A percentile compares a stretch with the other conserved stretches of the same genome.
phyloP scores from a whole-genome alignment of 306 rosid species.

The Citrullus mucosospermus region DNA sequence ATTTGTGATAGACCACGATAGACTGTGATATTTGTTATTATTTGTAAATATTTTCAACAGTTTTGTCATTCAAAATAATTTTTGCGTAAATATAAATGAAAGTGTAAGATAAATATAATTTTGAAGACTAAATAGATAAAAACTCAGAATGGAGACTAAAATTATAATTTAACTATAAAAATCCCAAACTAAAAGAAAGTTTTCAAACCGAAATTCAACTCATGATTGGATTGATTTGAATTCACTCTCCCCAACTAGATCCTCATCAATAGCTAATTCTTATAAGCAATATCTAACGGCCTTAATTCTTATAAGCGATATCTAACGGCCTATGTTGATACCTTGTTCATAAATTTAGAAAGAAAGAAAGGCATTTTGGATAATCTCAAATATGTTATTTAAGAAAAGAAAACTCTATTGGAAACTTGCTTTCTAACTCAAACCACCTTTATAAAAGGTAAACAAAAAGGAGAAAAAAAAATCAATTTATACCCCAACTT shows the following conservation, averaged over 20 bases:
- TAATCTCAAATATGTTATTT: not conserved
- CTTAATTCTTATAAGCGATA: not conserved
- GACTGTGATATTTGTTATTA: too few relatives aligned
- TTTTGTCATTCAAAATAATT: too few relatives aligned
- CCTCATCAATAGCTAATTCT: not conserved
- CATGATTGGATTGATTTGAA: not conserved
- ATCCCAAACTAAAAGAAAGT: not conserved
- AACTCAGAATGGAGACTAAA: too few relatives aligned
- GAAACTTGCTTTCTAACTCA: not conserved
- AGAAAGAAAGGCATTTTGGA: not conserved
- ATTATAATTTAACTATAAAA: not conserved
- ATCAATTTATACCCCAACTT: too few relatives aligned
- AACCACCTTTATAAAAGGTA: not conserved
- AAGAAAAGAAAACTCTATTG: not conserved
- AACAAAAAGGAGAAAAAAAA: too few relatives aligned
- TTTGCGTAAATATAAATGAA: too few relatives aligned
- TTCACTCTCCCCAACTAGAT: not conserved
- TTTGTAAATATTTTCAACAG: too few relatives aligned
- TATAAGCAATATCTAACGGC: not conserved
- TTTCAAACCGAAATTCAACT: not conserved
- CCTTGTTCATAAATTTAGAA: not conserved
- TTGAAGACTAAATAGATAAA: too few relatives aligned
- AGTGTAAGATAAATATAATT: too few relatives aligned
- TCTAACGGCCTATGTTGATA: not conserved
- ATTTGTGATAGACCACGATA: too few relatives aligned